phyloP scores from a whole-genome alignment of 176 grass and related monocot species.

The Aegilops longissima region DNA sequence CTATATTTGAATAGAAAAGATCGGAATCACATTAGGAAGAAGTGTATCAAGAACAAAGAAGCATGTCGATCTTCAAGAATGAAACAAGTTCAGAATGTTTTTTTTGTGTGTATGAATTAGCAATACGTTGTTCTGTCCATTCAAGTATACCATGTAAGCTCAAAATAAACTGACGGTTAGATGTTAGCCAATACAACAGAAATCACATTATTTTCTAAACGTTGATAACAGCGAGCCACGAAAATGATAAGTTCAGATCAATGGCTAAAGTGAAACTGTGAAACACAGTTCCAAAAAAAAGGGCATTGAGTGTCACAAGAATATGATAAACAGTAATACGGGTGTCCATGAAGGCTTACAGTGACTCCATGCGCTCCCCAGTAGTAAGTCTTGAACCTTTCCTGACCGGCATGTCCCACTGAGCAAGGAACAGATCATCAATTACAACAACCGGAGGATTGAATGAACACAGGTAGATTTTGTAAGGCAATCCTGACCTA shows the following conservation, averaged over 20 bases:
- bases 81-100: background rate
- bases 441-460: too few species aligned
- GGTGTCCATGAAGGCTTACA: constrained; percentile 35
- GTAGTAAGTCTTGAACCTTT: too few species aligned
- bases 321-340: background rate
- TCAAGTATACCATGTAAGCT: background rate
- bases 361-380: constrained; percentile 95
- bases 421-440: too few species aligned
- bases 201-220: background rate
- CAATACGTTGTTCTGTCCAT: background rate
- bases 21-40: too few species aligned
- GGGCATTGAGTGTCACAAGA: background rate
- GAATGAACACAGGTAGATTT: too few species aligned
- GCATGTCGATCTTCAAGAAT: background rate
- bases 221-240: background rate
- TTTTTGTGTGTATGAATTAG: background rate
- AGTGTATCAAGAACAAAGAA: too few species aligned
- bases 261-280: background rate
- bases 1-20: too few species aligned
- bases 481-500: too few species aligned
- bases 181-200: background rate
- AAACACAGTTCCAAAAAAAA: background rate
- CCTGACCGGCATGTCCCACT: too few species aligned
- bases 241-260: background rate
- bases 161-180: background rate